These are phyloP conservation scores for Serendipita sp. DNA, from an alignment of 768 basidiomycete genomes.

Conservation along the genomic window DNA sequence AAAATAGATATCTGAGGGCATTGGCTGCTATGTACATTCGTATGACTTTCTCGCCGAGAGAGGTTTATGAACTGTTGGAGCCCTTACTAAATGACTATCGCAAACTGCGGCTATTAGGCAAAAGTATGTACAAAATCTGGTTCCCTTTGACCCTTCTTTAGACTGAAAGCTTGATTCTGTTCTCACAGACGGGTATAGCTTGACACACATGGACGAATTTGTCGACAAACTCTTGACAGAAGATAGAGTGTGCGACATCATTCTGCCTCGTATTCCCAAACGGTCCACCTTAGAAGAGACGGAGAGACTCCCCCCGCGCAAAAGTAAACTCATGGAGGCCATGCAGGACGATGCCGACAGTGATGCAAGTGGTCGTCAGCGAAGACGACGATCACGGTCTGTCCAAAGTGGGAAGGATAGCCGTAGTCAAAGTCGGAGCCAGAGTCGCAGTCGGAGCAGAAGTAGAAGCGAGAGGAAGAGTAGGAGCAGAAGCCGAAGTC, in stretches of 20 bases:
- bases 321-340: slow-evolving; percentile 75
- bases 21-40: slow-evolving; percentile 88
- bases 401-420: not conserved
- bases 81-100: slow-evolving; percentile 88
- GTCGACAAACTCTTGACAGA: slow-evolving; percentile 68
- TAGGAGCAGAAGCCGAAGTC: slow-evolving; percentile 19
- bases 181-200: slow-evolving; percentile 59
- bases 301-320: slow-evolving; percentile 71
- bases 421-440: slow-evolving; percentile 21
- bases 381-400: slow-evolving; percentile 16
- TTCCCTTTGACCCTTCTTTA: not conserved
- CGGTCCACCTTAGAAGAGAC: slow-evolving; percentile 82
- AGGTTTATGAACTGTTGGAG: slow-evolving; percentile 87
- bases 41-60: slow-evolving; percentile 80
- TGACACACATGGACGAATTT: slow-evolving; percentile 88
- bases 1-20: slow-evolving; percentile 73
- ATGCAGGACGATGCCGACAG: slow-evolving; percentile 59
- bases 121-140: slow-evolving; percentile 49
- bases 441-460: slow-evolving; percentile 14
- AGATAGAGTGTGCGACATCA: slow-evolving; percentile 92
- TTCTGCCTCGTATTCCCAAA: slow-evolving; percentile 78
- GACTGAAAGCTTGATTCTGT: not conserved
- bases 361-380: slow-evolving; percentile 19
- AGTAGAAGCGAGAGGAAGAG: no score
- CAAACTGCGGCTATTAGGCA: slow-evolving; percentile 68